Conservation (phyloP, 2,329 filamentous ascomycete species). For the Chaetomiaceae sp. region DNA sequence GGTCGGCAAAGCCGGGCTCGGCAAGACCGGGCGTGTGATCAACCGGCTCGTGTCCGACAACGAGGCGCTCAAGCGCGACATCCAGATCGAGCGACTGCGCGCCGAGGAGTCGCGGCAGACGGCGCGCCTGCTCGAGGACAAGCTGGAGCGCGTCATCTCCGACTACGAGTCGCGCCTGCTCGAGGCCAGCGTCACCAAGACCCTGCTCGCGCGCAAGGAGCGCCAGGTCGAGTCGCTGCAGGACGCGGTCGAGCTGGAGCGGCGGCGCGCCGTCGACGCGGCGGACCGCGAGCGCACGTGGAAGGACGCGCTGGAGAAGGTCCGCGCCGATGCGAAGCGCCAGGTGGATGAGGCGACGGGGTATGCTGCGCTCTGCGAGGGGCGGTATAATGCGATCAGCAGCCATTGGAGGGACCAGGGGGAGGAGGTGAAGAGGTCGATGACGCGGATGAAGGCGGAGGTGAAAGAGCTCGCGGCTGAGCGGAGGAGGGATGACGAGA, state of each 20-base stretch:
- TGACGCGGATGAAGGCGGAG: constrained; percentile 45
- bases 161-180: constrained; percentile 66
- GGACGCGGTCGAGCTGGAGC: constrained; percentile 57
- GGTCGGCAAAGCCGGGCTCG: constrained; percentile 62
- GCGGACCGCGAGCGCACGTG: constrained; percentile 54
- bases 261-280: constrained; percentile 53
- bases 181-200: constrained; percentile 65
- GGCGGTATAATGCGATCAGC: constrained; percentile 61
- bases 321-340: constrained; percentile 50
- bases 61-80: constrained; percentile 67
- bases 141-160: constrained; percentile 60
- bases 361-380: constrained; percentile 61
- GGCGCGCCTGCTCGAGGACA: constrained; percentile 61
- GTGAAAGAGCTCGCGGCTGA: constrained; percentile 51
- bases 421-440: constrained; percentile 50
- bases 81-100: constrained; percentile 58
- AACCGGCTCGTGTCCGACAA: constrained; percentile 77
- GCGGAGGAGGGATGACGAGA: constrained; percentile 54
- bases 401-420: constrained; percentile 63
- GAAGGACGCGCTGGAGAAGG: constrained; percentile 59
- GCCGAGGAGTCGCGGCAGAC: constrained; percentile 67
- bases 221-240: constrained; percentile 66
- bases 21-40: constrained; percentile 72
- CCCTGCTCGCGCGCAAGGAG: constrained; percentile 64
- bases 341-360: constrained; percentile 61